Evolutionary conservation across 2,329 filamentous ascomycete species (phyloP).

Genomic region (Myriosclerotinia curreyana): DNA sequence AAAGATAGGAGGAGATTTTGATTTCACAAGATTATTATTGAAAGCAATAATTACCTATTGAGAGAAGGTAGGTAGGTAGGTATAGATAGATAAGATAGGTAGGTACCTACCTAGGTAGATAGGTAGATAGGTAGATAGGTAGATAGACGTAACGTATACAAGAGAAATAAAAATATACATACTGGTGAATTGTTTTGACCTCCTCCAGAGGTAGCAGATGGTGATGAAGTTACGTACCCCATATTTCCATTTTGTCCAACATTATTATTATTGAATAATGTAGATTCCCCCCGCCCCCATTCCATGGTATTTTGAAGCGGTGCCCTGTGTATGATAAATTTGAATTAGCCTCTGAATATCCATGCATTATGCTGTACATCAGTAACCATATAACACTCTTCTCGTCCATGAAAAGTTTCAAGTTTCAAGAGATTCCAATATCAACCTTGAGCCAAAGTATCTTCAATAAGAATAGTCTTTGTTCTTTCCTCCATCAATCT

Average conservation of each 20-base stretch:
- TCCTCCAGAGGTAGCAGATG: constrained; percentile 54
- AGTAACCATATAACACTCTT: constrained; percentile 1
- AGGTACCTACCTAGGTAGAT: no score
- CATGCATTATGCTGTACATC: constrained; percentile 15
- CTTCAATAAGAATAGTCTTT: neutral
- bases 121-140: no score
- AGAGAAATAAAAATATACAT: constrained; percentile 39
- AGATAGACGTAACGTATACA: no score
- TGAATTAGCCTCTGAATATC: constrained; percentile 29
- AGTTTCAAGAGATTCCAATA: neutral
- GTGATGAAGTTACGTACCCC: constrained; percentile 61
- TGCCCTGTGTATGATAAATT: constrained; percentile 8
- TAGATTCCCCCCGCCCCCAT: no score
- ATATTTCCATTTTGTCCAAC: constrained; percentile 38
- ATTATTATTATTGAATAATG: no score
- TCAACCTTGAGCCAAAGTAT: neutral
- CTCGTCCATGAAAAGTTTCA: neutral
- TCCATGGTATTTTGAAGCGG: no score
- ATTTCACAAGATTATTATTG: no score
- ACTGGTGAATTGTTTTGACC: constrained; percentile 59
- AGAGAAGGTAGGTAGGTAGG: no score
- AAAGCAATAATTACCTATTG: no score
- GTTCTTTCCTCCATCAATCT: neutral
- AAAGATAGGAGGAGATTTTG: constrained; percentile 14
- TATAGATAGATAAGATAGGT: no score